Evolutionary conservation across 1,284 basidiomycete genomes (phyloP), one percentile per base, ranked within the genome.

Genomic region (Prillingera fragicola): DNA sequence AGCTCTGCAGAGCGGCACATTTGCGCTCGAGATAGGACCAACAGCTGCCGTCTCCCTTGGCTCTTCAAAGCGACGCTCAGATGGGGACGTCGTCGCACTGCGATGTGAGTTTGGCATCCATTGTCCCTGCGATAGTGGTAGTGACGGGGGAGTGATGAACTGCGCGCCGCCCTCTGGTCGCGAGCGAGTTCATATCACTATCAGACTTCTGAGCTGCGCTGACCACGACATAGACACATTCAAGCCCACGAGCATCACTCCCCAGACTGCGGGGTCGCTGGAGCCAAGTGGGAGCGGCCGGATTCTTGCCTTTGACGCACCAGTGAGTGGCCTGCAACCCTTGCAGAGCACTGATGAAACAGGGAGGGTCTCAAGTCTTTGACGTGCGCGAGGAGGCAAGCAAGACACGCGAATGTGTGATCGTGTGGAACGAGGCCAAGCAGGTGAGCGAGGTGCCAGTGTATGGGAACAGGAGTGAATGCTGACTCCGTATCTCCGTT

Each of bases 351-450:
- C 7, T 19, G 4, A 36, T 58, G 45, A 46, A 43, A n/a, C n/a
- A n/a, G 28, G 59, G 57, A 4, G 49, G 48, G 3, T 48, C 52
- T 23, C 63, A 67, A 37, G 64, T 62, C 6, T 69, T 66, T 35
- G 64, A 67, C 33, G 54, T 62, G 5, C 44, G 60, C 12, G 63
- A 65, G 33, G 65, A 66, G 43, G 23, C 36, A 9, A 48, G 45
- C 44, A 65, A 63, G 49, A 17, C 51, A 14, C 44, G 62, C n/a
- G 67, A 69, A 43, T 69, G 65, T 32, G 67, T 67, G 1, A 35
- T 69, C 24, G 45, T 69, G 3, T 69, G 52, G 49, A 51, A 66
- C 40, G 58, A 60, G 2, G 55, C 34, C 0, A 48, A 41, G 2
- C 50, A 62, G 35, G 66, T 69, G 22, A 10, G 48, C 5, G 18